Conservation (phyloP, 805 yeast species). For the Nakazawaea ernobii region DNA sequence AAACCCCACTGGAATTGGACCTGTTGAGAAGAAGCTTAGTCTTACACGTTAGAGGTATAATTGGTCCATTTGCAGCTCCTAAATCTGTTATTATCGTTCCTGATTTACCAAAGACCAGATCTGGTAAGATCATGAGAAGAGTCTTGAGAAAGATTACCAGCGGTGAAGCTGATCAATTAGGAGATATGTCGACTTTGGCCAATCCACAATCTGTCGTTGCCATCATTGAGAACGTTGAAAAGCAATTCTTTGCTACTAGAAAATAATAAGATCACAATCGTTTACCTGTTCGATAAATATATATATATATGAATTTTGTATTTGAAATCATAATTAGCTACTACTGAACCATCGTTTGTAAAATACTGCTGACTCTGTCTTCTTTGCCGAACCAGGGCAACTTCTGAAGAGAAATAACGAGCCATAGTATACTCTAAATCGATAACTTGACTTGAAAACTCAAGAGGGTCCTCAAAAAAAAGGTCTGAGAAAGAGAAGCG, state of each 20-base stretch:
- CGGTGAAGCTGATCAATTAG: slow-evolving; percentile 88
- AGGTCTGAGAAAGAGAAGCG: too few species aligned
- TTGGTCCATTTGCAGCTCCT: slow-evolving; percentile 96
- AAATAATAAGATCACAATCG: slow-evolving; percentile 17
- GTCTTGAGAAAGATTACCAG: slow-evolving; percentile 88
- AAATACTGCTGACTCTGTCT: too few species aligned
- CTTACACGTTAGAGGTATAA: slow-evolving; percentile 84
- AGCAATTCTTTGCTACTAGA: slow-evolving; percentile 27
- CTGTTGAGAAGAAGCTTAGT: slow-evolving; percentile 69
- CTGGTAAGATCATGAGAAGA: slow-evolving; percentile 98
- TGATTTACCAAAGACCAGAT: slow-evolving; percentile 96
- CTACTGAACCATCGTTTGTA: too few species aligned
- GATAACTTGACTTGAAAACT: too few species aligned
- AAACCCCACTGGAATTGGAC: slow-evolving; percentile 40
- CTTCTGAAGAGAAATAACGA: too few species aligned
- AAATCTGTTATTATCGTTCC: slow-evolving; percentile 73
- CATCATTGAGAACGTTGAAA: slow-evolving; percentile 63
- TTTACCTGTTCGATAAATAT: too few species aligned
- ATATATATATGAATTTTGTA: background rate
- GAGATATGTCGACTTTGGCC: slow-evolving; percentile 85
- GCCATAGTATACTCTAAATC: too few species aligned
- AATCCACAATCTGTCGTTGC: slow-evolving; percentile 81
- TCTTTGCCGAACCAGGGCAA: too few species aligned
- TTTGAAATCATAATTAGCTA: background rate
- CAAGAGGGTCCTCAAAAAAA: too few species aligned